Base-by-base conservation (phyloP, 2,329 filamentous ascomycete species). In the Sphaerulina musiva region DNA sequence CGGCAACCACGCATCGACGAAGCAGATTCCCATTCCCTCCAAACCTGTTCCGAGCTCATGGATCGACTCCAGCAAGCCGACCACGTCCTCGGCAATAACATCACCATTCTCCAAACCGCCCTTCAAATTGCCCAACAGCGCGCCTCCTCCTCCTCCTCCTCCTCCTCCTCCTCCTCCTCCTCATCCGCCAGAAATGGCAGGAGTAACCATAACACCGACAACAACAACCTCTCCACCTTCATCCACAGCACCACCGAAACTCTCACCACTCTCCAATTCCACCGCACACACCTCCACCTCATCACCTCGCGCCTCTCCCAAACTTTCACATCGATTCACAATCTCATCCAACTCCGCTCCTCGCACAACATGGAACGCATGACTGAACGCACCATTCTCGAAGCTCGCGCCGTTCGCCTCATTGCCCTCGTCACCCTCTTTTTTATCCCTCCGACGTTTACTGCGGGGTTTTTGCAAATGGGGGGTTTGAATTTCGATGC, bases 401-500 rank as follows among this genome's bases (percentile, higher is more conserved):
- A 56, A 47, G 54, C 54, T 2, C 51, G 44, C 31, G 54, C 54
- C 2, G 54, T 53, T n/a, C 29, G 54, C 6, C 47, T 56, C 10
- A 56, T 56, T 20, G 54, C 54, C 2, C 41, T 56, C 10, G 42
- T 56, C 8, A 56, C 54, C 6, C 34, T 56, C 0, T 38, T 36
- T n/a, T 53, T 56, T 9, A 32, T 56, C 12, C 54, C 54, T 8
- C 54, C 54, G 20, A 56, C 54, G 2, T 56, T 54, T 39, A 57
- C 48, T 4, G 40, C 20, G 14, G 53, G 48, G 1, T 48, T 56
- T 6, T 11, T 56, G 9, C 43, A 56, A 4, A 56, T 56, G 49
- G 48, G 36, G 6, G 32, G 42, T 44, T 11, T 56, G 10, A 20
- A 39, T 11, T 32, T 52, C 17, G 11, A 29, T 11, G 12, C n/a